Percentiles rank a stretch among this genome's conserved stretches.
Evolutionary conservation across 2,329 filamentous ascomycete genomes (phyloP).

Genomic region (Aspergillus calidoustus): DNA sequence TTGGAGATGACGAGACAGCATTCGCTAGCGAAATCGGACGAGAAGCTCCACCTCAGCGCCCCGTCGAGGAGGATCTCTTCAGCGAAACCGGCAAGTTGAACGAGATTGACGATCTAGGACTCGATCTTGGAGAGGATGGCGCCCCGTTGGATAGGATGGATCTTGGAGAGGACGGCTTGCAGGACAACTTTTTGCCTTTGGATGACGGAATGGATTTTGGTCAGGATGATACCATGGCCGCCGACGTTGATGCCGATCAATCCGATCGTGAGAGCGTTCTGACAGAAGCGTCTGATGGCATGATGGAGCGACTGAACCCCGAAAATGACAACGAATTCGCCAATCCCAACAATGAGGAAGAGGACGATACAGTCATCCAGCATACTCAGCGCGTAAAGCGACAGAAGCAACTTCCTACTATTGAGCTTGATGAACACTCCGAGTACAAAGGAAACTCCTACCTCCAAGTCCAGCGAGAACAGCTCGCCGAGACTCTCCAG

Average conservation of each 20-base stretch:
- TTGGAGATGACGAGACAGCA: slow-evolving; percentile 64
- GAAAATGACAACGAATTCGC: slow-evolving; percentile 54
- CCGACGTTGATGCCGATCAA: slow-evolving; percentile 49
- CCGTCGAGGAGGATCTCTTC: slow-evolving; percentile 59
- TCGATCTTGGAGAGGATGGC: slow-evolving; percentile 54
- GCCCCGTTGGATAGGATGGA: slow-evolving; percentile 48
- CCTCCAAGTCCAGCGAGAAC: slow-evolving; percentile 84
- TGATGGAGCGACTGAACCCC: slow-evolving; percentile 48
- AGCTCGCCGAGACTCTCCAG: slow-evolving; percentile 84
- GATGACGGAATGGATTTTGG: slow-evolving; percentile 59
- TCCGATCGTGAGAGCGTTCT: slow-evolving; percentile 70
- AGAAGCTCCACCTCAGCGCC: slow-evolving; percentile 73
- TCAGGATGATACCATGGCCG: slow-evolving; percentile 60
- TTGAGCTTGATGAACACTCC: slow-evolving; percentile 80
- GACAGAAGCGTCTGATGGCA: slow-evolving; percentile 69
- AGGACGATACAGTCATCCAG: slow-evolving; percentile 57
- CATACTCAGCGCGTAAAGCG: slow-evolving; percentile 77
- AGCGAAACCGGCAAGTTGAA: slow-evolving; percentile 68
- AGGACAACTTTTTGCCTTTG: slow-evolving; percentile 59
- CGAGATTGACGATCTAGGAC: slow-evolving; percentile 56
- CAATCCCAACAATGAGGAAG: slow-evolving; percentile 54
- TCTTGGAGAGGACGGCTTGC: slow-evolving; percentile 36
- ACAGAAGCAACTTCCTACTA: slow-evolving; percentile 69
- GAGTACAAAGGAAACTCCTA: slow-evolving; percentile 71
- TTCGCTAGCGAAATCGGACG: slow-evolving; percentile 85